Evolutionary conservation across 108 stramenopile genomes (phyloP).

Genomic region (Chaetoceros tenuissimus): DNA sequence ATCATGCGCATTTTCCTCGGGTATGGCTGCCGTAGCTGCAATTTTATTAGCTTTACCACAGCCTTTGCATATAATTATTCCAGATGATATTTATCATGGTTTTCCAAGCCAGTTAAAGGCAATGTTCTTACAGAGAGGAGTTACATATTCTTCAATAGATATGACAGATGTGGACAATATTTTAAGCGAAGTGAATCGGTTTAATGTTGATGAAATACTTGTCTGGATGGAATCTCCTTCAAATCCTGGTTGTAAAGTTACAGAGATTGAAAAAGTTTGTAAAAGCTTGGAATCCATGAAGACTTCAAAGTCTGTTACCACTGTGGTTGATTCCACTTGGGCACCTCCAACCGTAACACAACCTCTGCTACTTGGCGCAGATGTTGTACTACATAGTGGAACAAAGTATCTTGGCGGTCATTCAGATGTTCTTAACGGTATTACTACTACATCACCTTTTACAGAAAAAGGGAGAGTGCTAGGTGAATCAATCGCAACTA

Average conservation of each 20-base stretch:
- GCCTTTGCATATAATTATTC: conserved; percentile 54
- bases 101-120: conserved; percentile 50
- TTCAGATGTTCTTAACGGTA: conserved; percentile 76
- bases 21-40: conserved; percentile 78
- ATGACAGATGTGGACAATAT: conserved; percentile 34
- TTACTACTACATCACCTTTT: conserved; percentile 52
- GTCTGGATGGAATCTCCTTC: conserved; percentile 92
- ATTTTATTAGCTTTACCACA: conserved; percentile 57
- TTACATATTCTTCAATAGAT: conserved; percentile 34
- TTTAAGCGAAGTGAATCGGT: conserved; percentile 10
- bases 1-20: conserved; percentile 75
- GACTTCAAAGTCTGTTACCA: conserved; percentile 17
- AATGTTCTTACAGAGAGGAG: conserved; percentile 44
- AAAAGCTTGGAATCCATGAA: conserved; percentile 1
- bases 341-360: conserved; percentile 71
- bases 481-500: conserved; percentile 20
- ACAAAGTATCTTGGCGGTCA: conserved; percentile 90
- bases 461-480: conserved; percentile 39
- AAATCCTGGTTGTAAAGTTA: conserved; percentile 73
- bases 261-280: conserved; percentile 56
- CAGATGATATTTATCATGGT: conserved; percentile 78
- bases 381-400: conserved; percentile 69
- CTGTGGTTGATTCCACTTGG: conserved; percentile 86
- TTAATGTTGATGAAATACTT: conserved; percentile 20
- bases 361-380: conserved; percentile 61